A percentile compares a stretch with the other conserved stretches of the same genome.
These are phyloP conservation scores for Amanita pseudoporphyria DNA, from an alignment of 768 basidiomycete species.

Conservation along the genomic window DNA sequence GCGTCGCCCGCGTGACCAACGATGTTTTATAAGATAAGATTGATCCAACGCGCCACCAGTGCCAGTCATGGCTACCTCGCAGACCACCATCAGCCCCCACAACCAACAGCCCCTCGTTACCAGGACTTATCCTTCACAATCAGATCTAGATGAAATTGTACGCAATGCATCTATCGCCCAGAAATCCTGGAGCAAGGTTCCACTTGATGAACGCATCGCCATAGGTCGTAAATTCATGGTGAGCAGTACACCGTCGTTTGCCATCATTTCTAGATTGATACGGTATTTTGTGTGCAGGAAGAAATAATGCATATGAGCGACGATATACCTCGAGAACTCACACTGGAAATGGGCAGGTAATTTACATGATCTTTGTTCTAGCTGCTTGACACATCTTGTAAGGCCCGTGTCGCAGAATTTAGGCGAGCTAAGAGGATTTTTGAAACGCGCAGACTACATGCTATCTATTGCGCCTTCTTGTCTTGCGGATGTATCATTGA, in stretches of 20 bases:
- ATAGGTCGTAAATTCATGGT: constrained; percentile 46
- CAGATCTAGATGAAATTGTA: constrained; percentile 55
- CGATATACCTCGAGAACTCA: constrained; percentile 66
- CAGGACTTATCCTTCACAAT: constrained; percentile 50
- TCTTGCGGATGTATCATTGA: constrained; percentile 66
- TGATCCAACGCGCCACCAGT: constrained; percentile 1
- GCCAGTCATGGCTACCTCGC: constrained; percentile 27
- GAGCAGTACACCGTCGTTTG: neutral
- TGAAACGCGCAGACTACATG: constrained; percentile 80
- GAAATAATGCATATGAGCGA: constrained; percentile 42
- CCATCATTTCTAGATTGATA: neutral
- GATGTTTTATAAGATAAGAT: constrained; percentile 11
- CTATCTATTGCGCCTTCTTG: constrained; percentile 69
- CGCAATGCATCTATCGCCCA: constrained; percentile 55
- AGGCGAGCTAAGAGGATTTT: constrained; percentile 73
- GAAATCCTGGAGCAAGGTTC: constrained; percentile 62
- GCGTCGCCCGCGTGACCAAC: constrained; percentile 6
- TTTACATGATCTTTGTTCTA: constrained; percentile 13
- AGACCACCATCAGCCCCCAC: constrained; percentile 83
- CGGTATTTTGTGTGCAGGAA: constrained; percentile 20
- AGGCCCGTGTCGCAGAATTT: constrained; percentile 74
- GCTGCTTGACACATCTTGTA: neutral
- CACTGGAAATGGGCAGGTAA: constrained; percentile 88
- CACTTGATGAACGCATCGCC: constrained; percentile 60
- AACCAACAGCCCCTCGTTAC: constrained; percentile 61